These are phyloP conservation scores for Mycena indigotica DNA, from an alignment of 768 basidiomycete species.

Conservation along the genomic window DNA sequence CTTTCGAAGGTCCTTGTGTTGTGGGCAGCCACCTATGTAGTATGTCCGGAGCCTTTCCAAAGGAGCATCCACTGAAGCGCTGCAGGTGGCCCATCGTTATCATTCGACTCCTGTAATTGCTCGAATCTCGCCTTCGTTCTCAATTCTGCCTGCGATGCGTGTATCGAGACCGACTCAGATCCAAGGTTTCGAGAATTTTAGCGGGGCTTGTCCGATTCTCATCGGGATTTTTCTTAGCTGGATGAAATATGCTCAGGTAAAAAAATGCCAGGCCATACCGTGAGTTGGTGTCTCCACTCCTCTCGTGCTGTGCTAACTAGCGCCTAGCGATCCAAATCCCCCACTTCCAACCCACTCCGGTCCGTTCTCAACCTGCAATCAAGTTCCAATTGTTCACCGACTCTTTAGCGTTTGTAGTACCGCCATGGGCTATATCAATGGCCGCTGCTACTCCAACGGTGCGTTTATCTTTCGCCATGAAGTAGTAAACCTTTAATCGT, in stretches of 20 bases:
- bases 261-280: too few species aligned
- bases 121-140: not conserved
- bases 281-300: not conserved
- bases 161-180: not conserved
- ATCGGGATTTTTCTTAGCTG: not conserved
- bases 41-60: not conserved
- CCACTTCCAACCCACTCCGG: too few species aligned
- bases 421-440: conserved; percentile 13
- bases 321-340: not conserved
- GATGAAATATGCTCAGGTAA: not conserved
- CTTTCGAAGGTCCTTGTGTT: not conserved
- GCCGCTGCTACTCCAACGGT: conserved; percentile 4
- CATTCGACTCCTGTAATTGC: not conserved
- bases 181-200: not conserved
- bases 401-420: not conserved
- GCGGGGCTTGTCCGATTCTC: not conserved
- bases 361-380: not conserved
- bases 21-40: not conserved
- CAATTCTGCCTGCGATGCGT: not conserved
- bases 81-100: not conserved
- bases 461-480: not conserved
- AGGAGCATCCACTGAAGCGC: not conserved
- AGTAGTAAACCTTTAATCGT: not conserved
- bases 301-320: not conserved
- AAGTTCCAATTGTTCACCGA: not conserved